Evolutionary conservation across 2,329 filamentous ascomycete species (phyloP).

Genomic region (Neurospora sp.): DNA sequence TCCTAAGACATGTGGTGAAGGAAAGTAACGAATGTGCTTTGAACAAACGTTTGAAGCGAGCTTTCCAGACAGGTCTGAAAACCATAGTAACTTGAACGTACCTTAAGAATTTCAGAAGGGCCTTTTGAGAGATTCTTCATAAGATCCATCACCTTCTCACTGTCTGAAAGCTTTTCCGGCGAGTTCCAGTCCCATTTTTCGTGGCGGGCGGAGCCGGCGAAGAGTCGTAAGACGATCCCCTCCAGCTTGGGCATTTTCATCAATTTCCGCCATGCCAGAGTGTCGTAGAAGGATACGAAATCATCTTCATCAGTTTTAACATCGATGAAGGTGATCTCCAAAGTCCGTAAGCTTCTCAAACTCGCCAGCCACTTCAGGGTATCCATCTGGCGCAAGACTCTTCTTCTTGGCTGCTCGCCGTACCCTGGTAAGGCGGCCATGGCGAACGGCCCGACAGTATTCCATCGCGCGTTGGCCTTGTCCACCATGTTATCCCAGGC

Average conservation of each 20-base stretch:
- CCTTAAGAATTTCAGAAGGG: too few species aligned
- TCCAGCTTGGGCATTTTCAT: neutral
- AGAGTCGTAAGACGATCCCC: neutral
- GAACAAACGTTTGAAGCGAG: neutral
- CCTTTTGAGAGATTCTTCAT: neutral
- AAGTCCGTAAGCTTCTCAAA: neutral
- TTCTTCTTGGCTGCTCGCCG: neutral
- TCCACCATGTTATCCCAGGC: neutral
- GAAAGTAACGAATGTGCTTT: neutral
- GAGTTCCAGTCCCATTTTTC: neutral
- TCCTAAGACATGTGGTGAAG: neutral
- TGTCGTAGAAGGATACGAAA: too few species aligned
- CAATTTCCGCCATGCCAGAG: too few species aligned
- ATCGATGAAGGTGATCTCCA: neutral
- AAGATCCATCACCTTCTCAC: neutral
- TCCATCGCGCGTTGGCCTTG: neutral
- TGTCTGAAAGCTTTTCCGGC: neutral
- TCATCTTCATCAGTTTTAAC: too few species aligned
- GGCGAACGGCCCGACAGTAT: neutral
- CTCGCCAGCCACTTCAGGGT: neutral
- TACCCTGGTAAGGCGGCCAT: neutral
- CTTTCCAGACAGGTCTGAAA: neutral
- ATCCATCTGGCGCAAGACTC: neutral
- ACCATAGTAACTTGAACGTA: too few species aligned
- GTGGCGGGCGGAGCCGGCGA: neutral